Evolutionary conservation across 2,329 filamentous ascomycete genomes (phyloP).

Genomic region (Alternaria longipes): DNA sequence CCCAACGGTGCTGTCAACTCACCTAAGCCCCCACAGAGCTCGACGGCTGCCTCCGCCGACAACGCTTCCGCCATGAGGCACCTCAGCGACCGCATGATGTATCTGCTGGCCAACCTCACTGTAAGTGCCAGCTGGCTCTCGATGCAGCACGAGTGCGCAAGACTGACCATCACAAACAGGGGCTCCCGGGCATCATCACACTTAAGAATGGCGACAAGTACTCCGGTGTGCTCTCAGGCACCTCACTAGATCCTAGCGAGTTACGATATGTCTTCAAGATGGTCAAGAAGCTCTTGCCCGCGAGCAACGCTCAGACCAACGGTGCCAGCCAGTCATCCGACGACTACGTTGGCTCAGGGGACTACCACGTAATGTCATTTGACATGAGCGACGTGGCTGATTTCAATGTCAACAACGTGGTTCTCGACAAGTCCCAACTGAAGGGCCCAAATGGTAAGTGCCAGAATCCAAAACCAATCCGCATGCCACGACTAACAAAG

Average conservation of each 20-base stretch:
- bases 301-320: constrained; percentile 56
- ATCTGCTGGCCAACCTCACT: constrained; percentile 66
- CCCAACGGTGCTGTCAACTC: constrained; percentile 63
- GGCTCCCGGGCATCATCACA: constrained; percentile 63
- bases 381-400: constrained; percentile 69
- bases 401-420: constrained; percentile 63
- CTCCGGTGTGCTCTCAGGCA: constrained; percentile 68
- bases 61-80: constrained; percentile 65
- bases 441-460: constrained; percentile 67
- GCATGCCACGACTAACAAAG: constrained; percentile 64
- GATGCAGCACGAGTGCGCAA: not conserved
- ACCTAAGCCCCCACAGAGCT: constrained; percentile 54
- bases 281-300: constrained; percentile 63
- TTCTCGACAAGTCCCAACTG: constrained; percentile 60
- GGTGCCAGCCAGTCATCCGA: constrained; percentile 53
- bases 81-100: constrained; percentile 67
- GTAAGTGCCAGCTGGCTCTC: constrained; percentile 54
- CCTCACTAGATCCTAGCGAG: constrained; percentile 61
- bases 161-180: constrained; percentile 54
- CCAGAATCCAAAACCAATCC: not conserved
- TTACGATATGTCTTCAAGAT: constrained; percentile 70
- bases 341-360: constrained; percentile 58
- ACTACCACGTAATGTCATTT: constrained; percentile 66
- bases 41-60: constrained; percentile 55
- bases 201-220: constrained; percentile 69